These are phyloP conservation scores for Glycine soja DNA, from an alignment of 306 rosid genomes.

Conservation along the genomic window DNA sequence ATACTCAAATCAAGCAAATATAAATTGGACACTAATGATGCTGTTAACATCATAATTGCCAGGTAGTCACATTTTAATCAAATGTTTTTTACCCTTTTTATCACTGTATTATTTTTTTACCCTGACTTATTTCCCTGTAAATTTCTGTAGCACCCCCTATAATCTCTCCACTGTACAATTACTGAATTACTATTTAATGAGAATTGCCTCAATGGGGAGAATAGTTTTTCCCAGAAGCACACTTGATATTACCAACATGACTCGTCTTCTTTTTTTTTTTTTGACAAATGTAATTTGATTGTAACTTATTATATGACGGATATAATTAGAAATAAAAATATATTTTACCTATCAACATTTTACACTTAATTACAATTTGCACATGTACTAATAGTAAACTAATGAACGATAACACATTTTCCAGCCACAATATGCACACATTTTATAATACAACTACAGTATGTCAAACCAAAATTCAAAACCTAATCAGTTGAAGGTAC, in stretches of 20 bases:
- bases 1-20: constrained; percentile 36
- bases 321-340: constrained; percentile 25
- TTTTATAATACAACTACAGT: neutral
- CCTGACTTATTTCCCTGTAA: neutral
- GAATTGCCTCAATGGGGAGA: neutral
- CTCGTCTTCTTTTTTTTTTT: neutral
- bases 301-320: neutral
- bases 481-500: constrained; percentile 28
- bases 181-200: constrained; percentile 19
- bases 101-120: neutral
- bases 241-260: neutral
- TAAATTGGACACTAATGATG: constrained; percentile 26
- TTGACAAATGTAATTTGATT: constrained; percentile 3
- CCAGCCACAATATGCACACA: neutral
- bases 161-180: neutral
- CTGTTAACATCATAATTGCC: neutral
- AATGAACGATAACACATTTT: neutral
- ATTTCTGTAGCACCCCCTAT: neutral
- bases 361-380: neutral
- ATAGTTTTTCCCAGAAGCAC: neutral
- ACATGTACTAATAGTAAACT: constrained; percentile 14
- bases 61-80: neutral
- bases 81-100: neutral
- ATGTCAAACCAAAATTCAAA: constrained; percentile 12
- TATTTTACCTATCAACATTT: constrained; percentile 10